These are phyloP conservation scores for Daldinia grandis DNA, from an alignment of 495 filamentous ascomycete genomes.

Conservation along the genomic window DNA sequence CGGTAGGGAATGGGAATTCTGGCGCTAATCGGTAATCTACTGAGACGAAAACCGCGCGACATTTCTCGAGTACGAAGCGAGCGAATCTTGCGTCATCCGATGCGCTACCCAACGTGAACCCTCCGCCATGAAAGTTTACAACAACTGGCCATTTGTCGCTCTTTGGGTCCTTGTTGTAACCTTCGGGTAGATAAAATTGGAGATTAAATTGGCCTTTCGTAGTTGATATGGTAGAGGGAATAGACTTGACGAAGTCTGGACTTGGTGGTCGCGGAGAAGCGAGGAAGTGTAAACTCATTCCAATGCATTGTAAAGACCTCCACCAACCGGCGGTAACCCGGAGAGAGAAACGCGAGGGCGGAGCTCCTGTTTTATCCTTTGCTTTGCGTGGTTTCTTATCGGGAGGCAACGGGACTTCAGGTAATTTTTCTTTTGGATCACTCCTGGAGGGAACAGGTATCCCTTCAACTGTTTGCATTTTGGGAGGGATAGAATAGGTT, in stretches of 20 bases:
- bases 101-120: conserved; percentile 75
- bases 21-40: conserved; percentile 83
- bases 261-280: conserved; percentile 71
- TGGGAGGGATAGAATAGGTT: not conserved
- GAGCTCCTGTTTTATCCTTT: conserved; percentile 48
- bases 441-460: conserved; percentile 45
- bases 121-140: conserved; percentile 81
- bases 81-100: conserved; percentile 80
- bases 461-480: conserved; percentile 47
- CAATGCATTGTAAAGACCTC: conserved; percentile 79
- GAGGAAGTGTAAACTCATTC: conserved; percentile 79
- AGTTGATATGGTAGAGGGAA: conserved; percentile 67
- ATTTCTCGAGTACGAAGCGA: conserved; percentile 56
- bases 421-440: conserved; percentile 10
- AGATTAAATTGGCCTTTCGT: conserved; percentile 66
- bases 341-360: conserved; percentile 72
- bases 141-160: conserved; percentile 67
- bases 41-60: conserved; percentile 68
- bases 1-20: conserved; percentile 77
- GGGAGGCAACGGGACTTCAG: conserved; percentile 26
- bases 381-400: conserved; percentile 46
- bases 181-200: conserved; percentile 80
- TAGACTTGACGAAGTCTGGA: conserved; percentile 70
- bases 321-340: conserved; percentile 75
- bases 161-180: conserved; percentile 62